These are phyloP conservation scores for Cystobasidium slooffiae DNA, from an alignment of 1,284 basidiomycete genomes.

Conservation along the genomic window DNA sequence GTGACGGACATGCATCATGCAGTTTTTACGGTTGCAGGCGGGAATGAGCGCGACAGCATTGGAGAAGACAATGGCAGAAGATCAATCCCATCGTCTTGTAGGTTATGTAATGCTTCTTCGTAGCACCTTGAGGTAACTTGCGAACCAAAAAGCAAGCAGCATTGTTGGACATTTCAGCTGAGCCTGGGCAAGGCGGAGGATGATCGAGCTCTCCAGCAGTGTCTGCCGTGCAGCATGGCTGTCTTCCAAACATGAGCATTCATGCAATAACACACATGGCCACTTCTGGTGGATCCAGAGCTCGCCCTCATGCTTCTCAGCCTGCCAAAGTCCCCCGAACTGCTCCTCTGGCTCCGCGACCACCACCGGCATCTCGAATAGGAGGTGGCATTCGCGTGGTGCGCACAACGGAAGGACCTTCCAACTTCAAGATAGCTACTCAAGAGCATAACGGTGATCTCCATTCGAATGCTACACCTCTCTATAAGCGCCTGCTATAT, in stretches of 20 bases:
- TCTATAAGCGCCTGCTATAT: slow-evolving; percentile 22
- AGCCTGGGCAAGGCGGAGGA: too few relatives aligned
- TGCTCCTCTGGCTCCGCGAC: not conserved
- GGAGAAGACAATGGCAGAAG: too few relatives aligned
- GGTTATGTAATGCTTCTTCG: too few relatives aligned
- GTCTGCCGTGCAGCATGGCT: not conserved
- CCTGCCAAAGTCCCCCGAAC: not conserved
- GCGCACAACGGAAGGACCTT: not conserved
- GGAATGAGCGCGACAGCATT: too few relatives aligned
- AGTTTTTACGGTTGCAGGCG: too few relatives aligned
- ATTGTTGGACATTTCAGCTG: too few relatives aligned
- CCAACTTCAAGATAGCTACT: not conserved
- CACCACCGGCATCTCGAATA: slow-evolving; percentile 4
- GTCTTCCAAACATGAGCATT: not conserved
- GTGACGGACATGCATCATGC: too few relatives aligned
- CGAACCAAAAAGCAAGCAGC: too few relatives aligned
- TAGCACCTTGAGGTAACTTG: too few relatives aligned
- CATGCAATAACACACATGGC: not conserved
- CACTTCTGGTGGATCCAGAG: not conserved
- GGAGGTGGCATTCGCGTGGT: slow-evolving; percentile 26
- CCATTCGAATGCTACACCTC: not conserved
- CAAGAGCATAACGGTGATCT: not conserved
- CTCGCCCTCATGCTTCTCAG: not conserved
- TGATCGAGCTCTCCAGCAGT: too few relatives aligned
- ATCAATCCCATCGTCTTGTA: too few relatives aligned